Evolutionary conservation across 1,284 basidiomycete species (phyloP).

Genomic region (Thelephora terrestris): DNA sequence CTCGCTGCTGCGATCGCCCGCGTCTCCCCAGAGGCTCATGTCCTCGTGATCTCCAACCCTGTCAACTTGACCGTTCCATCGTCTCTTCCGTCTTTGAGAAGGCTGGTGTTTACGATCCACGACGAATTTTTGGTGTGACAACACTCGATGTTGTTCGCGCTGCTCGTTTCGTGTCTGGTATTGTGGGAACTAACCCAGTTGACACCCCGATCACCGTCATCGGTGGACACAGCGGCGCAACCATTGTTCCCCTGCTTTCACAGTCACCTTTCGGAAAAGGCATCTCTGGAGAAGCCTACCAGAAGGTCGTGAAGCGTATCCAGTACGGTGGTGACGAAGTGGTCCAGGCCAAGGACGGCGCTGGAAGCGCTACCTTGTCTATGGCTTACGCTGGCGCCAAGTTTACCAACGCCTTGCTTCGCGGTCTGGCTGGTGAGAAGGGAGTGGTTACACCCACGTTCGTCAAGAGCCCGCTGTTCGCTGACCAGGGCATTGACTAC

Average conservation of each 20-base stretch:
- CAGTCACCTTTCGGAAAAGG: conserved; percentile 61
- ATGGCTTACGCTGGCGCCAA: conserved; percentile 92
- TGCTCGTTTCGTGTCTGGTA: conserved; percentile 78
- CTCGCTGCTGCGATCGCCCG: conserved; percentile 85
- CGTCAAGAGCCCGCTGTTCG: conserved; percentile 80
- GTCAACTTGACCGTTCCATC: conserved; percentile 97
- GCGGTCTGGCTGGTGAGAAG: conserved; percentile 82
- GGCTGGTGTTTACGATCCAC: conserved; percentile 89
- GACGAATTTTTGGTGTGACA: conserved; percentile 78
- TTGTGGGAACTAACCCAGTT: conserved; percentile 58
- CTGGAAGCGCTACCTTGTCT: conserved; percentile 79
- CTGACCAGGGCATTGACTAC: conserved; percentile 76
- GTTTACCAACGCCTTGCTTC: conserved; percentile 77
- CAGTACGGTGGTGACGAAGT: conserved; percentile 96
- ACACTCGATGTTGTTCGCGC: conserved; percentile 97
- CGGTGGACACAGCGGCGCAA: conserved; percentile 94
- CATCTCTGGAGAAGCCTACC: conserved; percentile 59
- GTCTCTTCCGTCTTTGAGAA: conserved; percentile 90
- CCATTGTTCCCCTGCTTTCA: conserved; percentile 92
- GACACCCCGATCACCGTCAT: conserved; percentile 80
- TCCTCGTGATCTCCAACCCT: conserved; percentile 96
- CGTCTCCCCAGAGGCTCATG: conserved; percentile 81
- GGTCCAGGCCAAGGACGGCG: conserved; percentile 86
- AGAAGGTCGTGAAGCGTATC: conserved; percentile 75
- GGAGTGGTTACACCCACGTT: conserved; percentile 79